Percentiles rank a stretch among this genome's conserved stretches.
Evolutionary conservation across 306 rosid species (phyloP).

Genomic region (Carpinus viminea): DNA sequence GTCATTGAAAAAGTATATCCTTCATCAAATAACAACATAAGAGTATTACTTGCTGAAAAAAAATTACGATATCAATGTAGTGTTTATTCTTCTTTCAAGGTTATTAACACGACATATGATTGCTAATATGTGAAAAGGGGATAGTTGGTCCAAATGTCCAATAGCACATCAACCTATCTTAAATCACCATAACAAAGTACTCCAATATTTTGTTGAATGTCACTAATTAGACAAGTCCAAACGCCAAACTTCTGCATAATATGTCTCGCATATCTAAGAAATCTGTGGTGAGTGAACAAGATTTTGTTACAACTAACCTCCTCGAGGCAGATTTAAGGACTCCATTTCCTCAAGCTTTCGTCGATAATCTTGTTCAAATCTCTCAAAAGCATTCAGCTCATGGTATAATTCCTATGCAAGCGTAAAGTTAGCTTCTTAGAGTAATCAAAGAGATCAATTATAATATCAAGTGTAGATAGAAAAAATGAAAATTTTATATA

Average conservation of each 20-base stretch:
- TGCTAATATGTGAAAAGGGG: not conserved
- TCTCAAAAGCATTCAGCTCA: slow-evolving; percentile 66
- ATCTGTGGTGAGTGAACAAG: not conserved
- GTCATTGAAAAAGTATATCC: not conserved
- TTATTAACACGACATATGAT: slow-evolving; percentile 8
- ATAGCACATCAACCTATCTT: not conserved
- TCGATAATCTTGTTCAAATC: slow-evolving; percentile 86
- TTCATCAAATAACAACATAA: not conserved
- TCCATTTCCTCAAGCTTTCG: slow-evolving; percentile 72
- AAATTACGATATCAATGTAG: not conserved
- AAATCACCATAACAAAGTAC: not conserved
- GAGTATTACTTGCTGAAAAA: not conserved
- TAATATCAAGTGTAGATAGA: slow-evolving; percentile 6
- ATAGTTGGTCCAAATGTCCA: not conserved
- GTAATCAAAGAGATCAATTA: slow-evolving; percentile 10
- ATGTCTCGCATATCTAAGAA: not conserved
- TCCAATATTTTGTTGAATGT: not conserved
- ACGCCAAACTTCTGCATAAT: not conserved
- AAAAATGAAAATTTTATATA: slow-evolving; percentile 6
- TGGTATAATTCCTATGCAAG: slow-evolving; percentile 77
- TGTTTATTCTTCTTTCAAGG: not conserved
- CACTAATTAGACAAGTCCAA: not conserved
- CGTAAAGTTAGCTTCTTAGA: slow-evolving; percentile 26
- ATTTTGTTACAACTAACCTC: slow-evolving; percentile 51
- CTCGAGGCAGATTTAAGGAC: slow-evolving; percentile 65